phyloP scores from a whole-genome alignment of 768 basidiomycete species.

The Roridomyces roridus region DNA sequence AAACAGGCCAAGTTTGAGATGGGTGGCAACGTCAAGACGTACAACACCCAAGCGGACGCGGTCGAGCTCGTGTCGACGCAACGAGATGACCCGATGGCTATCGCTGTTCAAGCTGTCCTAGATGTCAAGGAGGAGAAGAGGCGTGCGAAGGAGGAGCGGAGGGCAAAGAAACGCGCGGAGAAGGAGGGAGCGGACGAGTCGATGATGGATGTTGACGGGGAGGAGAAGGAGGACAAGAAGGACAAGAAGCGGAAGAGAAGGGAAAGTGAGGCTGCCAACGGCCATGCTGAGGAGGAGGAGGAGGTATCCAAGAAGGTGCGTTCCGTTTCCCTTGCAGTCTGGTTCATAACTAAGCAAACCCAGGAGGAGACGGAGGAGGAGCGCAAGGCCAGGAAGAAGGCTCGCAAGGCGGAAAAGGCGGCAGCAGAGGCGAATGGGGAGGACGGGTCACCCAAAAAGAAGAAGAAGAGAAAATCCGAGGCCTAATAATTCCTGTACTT shows the following conservation, averaged over 20 bases:
- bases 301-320: constrained; percentile 40
- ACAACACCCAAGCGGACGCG: constrained; percentile 87
- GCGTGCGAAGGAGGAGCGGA: constrained; percentile 78
- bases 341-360: constrained; percentile 11
- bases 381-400: constrained; percentile 80
- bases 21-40: constrained; percentile 77
- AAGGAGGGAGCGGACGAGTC: constrained; percentile 39
- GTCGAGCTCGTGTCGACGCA: constrained; percentile 88
- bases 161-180: constrained; percentile 70
- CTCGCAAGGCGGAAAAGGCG: constrained; percentile 79
- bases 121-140: constrained; percentile 91
- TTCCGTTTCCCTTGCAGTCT: constrained; percentile 4
- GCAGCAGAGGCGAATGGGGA: constrained; percentile 50
- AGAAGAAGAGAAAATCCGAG: constrained; percentile 67
- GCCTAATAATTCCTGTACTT: constrained; percentile 31
- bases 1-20: constrained; percentile 85
- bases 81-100: constrained; percentile 75
- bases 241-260: constrained; percentile 56
- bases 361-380: constrained; percentile 71
- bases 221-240: constrained; percentile 34
- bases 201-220: constrained; percentile 48
- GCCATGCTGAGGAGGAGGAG: constrained; percentile 30
- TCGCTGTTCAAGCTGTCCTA: constrained; percentile 73
- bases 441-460: constrained; percentile 56
- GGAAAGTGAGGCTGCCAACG: constrained; percentile 60